These are phyloP conservation scores for Crucibulum cyathiforme DNA, from an alignment of 1,284 basidiomycete genomes.

Conservation along the genomic window DNA sequence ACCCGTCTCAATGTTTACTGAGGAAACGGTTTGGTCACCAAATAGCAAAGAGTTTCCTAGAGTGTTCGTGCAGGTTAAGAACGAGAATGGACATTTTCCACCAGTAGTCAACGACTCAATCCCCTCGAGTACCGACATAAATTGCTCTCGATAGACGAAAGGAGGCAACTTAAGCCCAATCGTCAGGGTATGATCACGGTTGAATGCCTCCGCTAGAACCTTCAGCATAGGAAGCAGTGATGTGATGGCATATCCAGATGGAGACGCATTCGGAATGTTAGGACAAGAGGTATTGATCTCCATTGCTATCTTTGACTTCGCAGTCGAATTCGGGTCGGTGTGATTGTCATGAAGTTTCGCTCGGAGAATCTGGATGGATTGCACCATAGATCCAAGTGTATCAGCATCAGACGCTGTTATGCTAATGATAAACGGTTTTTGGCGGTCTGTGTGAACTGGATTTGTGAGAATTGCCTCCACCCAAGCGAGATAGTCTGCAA, in stretches of 20 bases:
- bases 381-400: slow-evolving; percentile 61
- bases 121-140: slow-evolving; percentile 55
- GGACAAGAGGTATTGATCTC: slow-evolving; percentile 85
- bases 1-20: slow-evolving; percentile 4
- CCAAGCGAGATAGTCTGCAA: slow-evolving; percentile 69
- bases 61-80: slow-evolving; percentile 80
- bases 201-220: slow-evolving; percentile 54
- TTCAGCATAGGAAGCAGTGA: slow-evolving; percentile 53
- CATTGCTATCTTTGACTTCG: slow-evolving; percentile 57
- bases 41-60: slow-evolving; percentile 74
- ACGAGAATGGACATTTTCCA: slow-evolving; percentile 41
- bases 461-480: slow-evolving; percentile 56
- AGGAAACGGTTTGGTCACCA: slow-evolving; percentile 47
- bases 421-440: slow-evolving; percentile 78
- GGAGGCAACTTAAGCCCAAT: slow-evolving; percentile 83
- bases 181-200: slow-evolving; percentile 60
- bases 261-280: slow-evolving; percentile 70
- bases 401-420: slow-evolving; percentile 65
- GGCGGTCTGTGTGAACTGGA: slow-evolving; percentile 13
- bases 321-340: slow-evolving; percentile 9
- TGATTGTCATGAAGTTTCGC: slow-evolving; percentile 36
- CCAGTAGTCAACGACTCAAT: slow-evolving; percentile 19
- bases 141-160: slow-evolving; percentile 71
- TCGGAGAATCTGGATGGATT: slow-evolving; percentile 63
- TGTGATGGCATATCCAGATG: slow-evolving; percentile 66